A percentile compares a stretch with the other conserved stretches of the same genome.
These are phyloP conservation scores for Thymus mandschuricus DNA, from an alignment of 257 asterid species.

Conservation along the genomic window DNA sequence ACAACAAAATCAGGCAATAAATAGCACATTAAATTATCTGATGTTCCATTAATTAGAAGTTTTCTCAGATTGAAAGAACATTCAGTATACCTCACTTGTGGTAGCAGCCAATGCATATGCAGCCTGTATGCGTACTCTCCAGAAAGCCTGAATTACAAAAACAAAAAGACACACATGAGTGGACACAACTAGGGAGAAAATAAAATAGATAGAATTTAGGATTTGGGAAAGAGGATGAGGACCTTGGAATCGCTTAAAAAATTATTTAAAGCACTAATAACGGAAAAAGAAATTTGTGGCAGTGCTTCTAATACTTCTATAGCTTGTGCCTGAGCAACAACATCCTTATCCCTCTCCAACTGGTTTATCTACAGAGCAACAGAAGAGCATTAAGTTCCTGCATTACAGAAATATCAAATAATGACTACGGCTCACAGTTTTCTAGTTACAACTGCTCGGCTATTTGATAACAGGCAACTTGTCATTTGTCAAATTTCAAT, in stretches of 20 bases:
- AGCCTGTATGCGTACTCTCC: constrained; percentile 95
- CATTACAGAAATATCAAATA: constrained; percentile 25
- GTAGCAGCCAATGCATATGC: constrained; percentile 93
- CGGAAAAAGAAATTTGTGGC: constrained; percentile 83
- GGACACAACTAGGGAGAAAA: constrained; percentile 16
- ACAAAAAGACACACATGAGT: constrained; percentile 25
- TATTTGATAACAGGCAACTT: not conserved
- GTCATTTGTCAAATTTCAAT: constrained; percentile 14
- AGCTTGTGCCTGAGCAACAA: constrained; percentile 95
- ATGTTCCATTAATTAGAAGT: constrained; percentile 14
- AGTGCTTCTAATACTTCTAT: constrained; percentile 78
- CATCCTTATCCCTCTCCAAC: constrained; percentile 96
- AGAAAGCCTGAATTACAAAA: constrained; percentile 68
- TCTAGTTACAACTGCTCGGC: constrained; percentile 23
- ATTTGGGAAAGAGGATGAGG: constrained; percentile 33
- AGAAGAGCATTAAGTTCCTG: constrained; percentile 26
- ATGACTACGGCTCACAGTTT: not conserved
- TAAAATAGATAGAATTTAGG: constrained; percentile 11
- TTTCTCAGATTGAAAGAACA: constrained; percentile 20
- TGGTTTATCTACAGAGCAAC: constrained; percentile 73
- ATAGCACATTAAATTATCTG: constrained; percentile 11
- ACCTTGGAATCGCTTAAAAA: constrained; percentile 95
- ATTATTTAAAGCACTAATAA: constrained; percentile 77
- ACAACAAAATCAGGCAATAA: constrained; percentile 21
- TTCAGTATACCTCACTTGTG: constrained; percentile 71